Conservation (phyloP, 805 yeast species). For the Grigorovia yakushimaensis region DNA sequence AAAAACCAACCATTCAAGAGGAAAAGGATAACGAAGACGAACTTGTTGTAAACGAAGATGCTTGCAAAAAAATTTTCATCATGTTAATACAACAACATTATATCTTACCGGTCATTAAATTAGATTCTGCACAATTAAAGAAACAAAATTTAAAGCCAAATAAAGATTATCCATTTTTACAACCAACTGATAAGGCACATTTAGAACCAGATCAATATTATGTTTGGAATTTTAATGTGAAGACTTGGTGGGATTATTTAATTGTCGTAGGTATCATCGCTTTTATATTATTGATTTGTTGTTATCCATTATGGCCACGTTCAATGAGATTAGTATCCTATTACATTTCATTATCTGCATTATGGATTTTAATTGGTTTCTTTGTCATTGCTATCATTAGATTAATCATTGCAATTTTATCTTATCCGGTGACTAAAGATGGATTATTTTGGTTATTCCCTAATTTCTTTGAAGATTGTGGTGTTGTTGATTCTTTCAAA, state of each 20-base stretch:
- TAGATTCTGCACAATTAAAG: conserved; percentile 59
- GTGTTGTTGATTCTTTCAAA: conserved; percentile 81
- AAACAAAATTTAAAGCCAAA: conserved; percentile 54
- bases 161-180: conserved; percentile 52
- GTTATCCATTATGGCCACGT: conserved; percentile 92
- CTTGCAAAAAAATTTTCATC: conserved; percentile 53
- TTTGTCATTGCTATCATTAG: conserved; percentile 74
- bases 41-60: conserved; percentile 11
- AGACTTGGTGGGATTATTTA: conserved; percentile 38
- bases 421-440: conserved; percentile 16
- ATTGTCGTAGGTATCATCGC: conserved; percentile 37
- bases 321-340: conserved; percentile 86
- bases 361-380: conserved; percentile 66
- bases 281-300: conserved; percentile 56
- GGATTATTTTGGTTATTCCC: conserved; percentile 96
- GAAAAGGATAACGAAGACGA: neutral
- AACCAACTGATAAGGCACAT: conserved; percentile 46
- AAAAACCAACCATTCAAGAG: neutral
- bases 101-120: conserved; percentile 65
- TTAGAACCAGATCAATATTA: conserved; percentile 61
- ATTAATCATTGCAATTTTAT: conserved; percentile 49
- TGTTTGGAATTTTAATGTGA: conserved; percentile 73
- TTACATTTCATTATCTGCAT: conserved; percentile 69
- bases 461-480: conserved; percentile 89
- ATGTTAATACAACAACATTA: conserved; percentile 62